Evolutionary conservation across 23 red algal species (phyloP).

Genomic region (Gracilaria caudata): DNA sequence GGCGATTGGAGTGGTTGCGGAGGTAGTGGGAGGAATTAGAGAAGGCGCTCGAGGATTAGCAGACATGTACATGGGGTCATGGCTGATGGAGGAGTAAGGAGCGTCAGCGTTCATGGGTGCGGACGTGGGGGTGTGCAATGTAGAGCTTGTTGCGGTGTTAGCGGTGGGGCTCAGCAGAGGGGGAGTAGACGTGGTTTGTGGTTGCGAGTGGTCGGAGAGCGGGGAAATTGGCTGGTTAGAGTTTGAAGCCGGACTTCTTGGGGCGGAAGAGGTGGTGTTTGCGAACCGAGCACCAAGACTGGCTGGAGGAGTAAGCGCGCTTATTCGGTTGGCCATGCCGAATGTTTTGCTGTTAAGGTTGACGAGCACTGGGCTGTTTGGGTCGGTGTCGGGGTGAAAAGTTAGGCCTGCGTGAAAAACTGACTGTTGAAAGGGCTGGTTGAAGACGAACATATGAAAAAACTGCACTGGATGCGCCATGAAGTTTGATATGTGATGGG

Average conservation of each 20-base stretch:
- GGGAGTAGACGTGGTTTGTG: background rate
- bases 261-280: conserved; percentile 4
- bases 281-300: conserved; percentile 28
- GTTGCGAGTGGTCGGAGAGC: conserved; percentile 28
- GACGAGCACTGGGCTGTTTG: conserved; percentile 61
- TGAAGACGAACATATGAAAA: conserved; percentile 64
- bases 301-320: conserved; percentile 42
- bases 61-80: background rate
- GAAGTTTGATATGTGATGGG: conserved; percentile 64
- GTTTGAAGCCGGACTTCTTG: conserved; percentile 24
- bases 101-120: conserved; percentile 13
- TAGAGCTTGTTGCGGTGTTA: background rate
- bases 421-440: conserved; percentile 66
- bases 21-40: background rate
- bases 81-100: background rate
- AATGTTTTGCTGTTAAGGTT: conserved; percentile 62
- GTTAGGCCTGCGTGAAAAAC: conserved; percentile 71
- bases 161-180: conserved; percentile 9
- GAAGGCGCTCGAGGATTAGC: background rate
- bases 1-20: background rate
- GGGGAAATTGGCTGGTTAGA: conserved; percentile 27
- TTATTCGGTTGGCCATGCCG: conserved; percentile 70
- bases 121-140: background rate
- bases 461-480: conserved; percentile 67
- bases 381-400: conserved; percentile 72